Conservation (phyloP, 352 stramenopile genomes). For the Aphanomyces cochlioides region DNA sequence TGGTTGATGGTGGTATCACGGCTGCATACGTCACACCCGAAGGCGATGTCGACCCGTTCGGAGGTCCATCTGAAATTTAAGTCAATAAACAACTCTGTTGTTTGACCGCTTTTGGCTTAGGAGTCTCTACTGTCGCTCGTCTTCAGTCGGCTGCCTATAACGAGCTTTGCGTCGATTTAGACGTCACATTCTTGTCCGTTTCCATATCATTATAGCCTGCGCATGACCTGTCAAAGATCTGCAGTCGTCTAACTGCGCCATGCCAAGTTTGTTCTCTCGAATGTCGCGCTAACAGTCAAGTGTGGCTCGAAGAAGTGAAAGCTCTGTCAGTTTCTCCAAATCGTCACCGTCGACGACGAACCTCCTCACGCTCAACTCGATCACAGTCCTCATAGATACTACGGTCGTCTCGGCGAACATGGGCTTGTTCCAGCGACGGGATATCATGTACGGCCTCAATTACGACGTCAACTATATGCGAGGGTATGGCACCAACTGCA, state of each 20-base stretch:
- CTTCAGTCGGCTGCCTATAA: neutral
- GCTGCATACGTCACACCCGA: conserved; percentile 83
- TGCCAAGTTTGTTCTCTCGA: too few relatives aligned
- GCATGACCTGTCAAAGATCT: neutral
- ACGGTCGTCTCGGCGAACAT: too few relatives aligned
- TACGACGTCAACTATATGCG: neutral
- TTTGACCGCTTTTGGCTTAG: neutral
- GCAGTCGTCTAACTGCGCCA: neutral
- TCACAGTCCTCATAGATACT: conserved; percentile 13
- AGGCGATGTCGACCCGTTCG: conserved; percentile 70
- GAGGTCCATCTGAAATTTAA: conserved; percentile 72
- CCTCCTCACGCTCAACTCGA: conserved; percentile 2
- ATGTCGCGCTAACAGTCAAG: too few relatives aligned
- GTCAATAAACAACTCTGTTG: neutral
- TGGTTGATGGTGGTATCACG: conserved; percentile 86
- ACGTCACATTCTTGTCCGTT: neutral
- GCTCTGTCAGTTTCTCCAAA: too few relatives aligned
- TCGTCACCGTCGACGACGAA: too few relatives aligned
- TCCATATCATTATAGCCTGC: neutral
- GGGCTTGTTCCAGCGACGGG: conserved; percentile 18
- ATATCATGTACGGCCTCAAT: conserved; percentile 5
- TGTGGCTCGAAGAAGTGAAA: too few relatives aligned
- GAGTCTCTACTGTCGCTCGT: neutral
- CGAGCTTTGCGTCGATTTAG: neutral
- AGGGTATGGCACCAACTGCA: conserved; percentile 10